phyloP scores from a whole-genome alignment of 179 eudicot species.

The Monotropa hypopitys region DNA sequence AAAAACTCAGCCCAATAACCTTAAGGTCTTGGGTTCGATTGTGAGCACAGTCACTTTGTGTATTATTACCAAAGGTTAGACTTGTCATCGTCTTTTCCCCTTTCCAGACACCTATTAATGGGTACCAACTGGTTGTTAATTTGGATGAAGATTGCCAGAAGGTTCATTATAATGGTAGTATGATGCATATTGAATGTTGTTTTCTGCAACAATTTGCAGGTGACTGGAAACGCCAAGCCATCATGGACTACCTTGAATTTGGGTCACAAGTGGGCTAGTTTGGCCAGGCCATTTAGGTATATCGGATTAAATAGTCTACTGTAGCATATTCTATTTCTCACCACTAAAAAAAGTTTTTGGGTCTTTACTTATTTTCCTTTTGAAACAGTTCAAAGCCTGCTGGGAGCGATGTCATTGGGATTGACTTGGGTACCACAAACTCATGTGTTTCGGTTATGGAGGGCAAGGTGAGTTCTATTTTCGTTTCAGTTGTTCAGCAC shows the following conservation, averaged over 20 bases:
- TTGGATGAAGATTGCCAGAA: background rate
- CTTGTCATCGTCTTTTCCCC: too few relatives aligned
- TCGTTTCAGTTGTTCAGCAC: background rate
- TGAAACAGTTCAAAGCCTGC: slow-evolving; percentile 50
- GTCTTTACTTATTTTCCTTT: background rate
- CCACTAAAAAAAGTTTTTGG: background rate
- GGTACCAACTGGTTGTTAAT: too few relatives aligned
- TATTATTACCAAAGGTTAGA: too few relatives aligned
- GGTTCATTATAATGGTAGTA: background rate
- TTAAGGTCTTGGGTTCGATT: too few relatives aligned
- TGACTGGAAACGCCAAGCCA: slow-evolving; percentile 40
- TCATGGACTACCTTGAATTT: slow-evolving; percentile 33
- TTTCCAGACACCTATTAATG: too few relatives aligned
- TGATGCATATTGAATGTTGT: background rate
- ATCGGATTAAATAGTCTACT: background rate
- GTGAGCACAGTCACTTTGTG: too few relatives aligned
- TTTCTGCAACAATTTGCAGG: slow-evolving; percentile 24
- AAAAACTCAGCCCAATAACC: too few relatives aligned
- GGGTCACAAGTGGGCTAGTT: slow-evolving; percentile 40
- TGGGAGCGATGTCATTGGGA: slow-evolving; percentile 79
- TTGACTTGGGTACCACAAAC: slow-evolving; percentile 87
- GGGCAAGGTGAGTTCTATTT: slow-evolving; percentile 53
- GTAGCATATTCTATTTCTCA: background rate
- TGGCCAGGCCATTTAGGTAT: slow-evolving; percentile 77
- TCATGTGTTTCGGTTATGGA: slow-evolving; percentile 88